Evolutionary conservation across 176 grass and related monocot genomes (phyloP).

Genomic region (Aegilops sharonensis): DNA sequence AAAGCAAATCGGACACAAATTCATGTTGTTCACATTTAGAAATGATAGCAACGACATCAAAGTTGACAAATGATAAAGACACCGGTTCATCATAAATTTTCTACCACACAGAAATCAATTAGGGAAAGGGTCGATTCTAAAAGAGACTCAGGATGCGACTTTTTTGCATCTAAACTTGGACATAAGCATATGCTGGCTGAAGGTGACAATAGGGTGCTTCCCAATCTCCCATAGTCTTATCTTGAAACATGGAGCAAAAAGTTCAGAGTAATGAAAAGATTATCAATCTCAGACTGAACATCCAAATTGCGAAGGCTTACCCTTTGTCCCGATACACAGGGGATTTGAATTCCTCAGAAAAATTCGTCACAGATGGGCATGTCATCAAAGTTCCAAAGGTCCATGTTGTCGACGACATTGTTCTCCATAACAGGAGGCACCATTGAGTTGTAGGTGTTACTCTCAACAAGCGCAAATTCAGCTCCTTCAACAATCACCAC

Average conservation of each 20-base stretch:
- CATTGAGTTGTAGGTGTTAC: not conserved
- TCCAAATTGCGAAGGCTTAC: constrained; percentile 12
- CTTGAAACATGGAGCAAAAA: constrained; percentile 13
- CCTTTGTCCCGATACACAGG: constrained; percentile 38
- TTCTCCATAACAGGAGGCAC: constrained; percentile 33
- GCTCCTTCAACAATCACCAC: no score
- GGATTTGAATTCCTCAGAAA: constrained; percentile 25
- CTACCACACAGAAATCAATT: constrained; percentile 2
- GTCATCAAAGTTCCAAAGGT: constrained; percentile 82
- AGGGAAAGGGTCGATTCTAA: not conserved
- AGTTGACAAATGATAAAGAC: not conserved
- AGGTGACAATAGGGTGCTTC: constrained; percentile 35
- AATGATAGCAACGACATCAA: not conserved
- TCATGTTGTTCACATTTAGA: not conserved
- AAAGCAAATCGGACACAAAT: not conserved
- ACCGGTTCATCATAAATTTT: constrained; percentile 17
- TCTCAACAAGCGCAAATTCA: not conserved
- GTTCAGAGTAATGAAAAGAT: not conserved
- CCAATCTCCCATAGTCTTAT: constrained; percentile 36
- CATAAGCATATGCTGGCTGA: constrained; percentile 32
- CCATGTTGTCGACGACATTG: constrained; percentile 38
- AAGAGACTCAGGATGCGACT: constrained; percentile 44
- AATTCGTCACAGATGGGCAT: constrained; percentile 34
- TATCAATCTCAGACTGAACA: not conserved
- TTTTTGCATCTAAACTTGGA: constrained; percentile 41